Evolutionary conservation across 805 yeast species (phyloP), one percentile per base, ranked within the genome.

Genomic region (Saccharomycopsis babjevae): DNA sequence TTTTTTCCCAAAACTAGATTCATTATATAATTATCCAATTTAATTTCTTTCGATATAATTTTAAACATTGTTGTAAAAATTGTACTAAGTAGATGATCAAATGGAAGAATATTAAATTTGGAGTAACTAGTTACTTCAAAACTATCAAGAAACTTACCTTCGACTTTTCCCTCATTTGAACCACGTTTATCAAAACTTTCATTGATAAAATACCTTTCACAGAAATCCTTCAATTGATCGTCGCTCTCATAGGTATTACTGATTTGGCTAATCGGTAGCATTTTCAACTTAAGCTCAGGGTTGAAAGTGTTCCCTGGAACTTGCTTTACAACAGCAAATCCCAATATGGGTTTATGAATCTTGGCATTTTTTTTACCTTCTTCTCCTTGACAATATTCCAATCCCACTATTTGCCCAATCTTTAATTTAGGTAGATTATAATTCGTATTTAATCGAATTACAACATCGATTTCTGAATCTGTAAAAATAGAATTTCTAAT

Each of bases 1-100:
- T 64, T 61, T 56, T 59, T 64, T 8, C 66, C 66, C 34, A 64
- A 42, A 7, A 64, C 36, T 18, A 64, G 13, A 43, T 62, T 62
- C 62, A 60, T 57, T 18, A 64, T 50, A 43, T 54, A 64, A 15
- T 58, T 57, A 20, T 60, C 54, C 15, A 64, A n/a, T 39, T 57
- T 18, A 38, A 57, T 57, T 28, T 59, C 50, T 7, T 52, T 50
- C 13, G 56, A 28, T 22, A 57, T 28, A 20, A 64, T 58, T 34
- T 46, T 16, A 22, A 57, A 62, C 22, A 64, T 57, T 7, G 58
- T 36, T 11, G 20, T 43, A 46, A 64, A 32, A 28, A 64, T 60
- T 46, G 63, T 39, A 22, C 65, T 59, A 16, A 62, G 58, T 25
- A 62, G 60, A 18, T 50, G 40, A 46, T 64, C 65, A 58, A 64